These are phyloP conservation scores for Umbelopsis sp. DNA, from an alignment of 192 early-diverging fungal genomes.

Conservation along the genomic window DNA sequence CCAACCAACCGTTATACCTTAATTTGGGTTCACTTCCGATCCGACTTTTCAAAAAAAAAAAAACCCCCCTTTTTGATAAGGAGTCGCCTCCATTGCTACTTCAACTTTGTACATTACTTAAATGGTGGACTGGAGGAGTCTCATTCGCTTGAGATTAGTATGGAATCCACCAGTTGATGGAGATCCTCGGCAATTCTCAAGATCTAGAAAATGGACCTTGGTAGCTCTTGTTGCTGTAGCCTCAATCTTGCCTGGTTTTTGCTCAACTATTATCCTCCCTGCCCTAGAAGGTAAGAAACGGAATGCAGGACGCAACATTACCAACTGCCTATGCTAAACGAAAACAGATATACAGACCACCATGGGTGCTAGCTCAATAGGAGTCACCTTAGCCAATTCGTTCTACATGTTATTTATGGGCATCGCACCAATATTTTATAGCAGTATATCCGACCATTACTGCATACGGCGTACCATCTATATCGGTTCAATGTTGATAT, in stretches of 20 bases:
- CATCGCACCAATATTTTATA: conserved; percentile 46
- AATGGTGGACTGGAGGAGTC: neutral
- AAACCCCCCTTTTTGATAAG: neutral
- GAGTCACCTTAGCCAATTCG: conserved; percentile 36
- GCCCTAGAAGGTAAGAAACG: neutral
- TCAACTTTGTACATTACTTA: neutral
- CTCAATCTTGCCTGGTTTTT: conserved; percentile 32
- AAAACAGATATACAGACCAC: neutral
- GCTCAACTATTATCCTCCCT: conserved; percentile 35
- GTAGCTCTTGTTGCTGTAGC: conserved; percentile 2
- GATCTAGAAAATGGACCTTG: neutral
- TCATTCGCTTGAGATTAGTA: neutral
- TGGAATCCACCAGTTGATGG: conserved; percentile 11
- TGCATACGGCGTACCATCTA: conserved; percentile 47
- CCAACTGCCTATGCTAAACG: neutral
- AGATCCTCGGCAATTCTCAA: neutral
- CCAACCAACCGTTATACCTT: too few species aligned
- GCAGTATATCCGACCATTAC: conserved; percentile 47
- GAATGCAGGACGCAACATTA: neutral
- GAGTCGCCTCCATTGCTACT: neutral
- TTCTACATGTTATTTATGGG: conserved; percentile 56
- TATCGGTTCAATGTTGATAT: conserved; percentile 42
- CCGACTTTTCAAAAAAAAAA: too few species aligned
- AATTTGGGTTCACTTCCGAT: too few species aligned
- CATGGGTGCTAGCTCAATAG: conserved; percentile 32